Evolutionary conservation across 106 monocot species (phyloP).

Genomic region (Xerophyta viscosa): DNA sequence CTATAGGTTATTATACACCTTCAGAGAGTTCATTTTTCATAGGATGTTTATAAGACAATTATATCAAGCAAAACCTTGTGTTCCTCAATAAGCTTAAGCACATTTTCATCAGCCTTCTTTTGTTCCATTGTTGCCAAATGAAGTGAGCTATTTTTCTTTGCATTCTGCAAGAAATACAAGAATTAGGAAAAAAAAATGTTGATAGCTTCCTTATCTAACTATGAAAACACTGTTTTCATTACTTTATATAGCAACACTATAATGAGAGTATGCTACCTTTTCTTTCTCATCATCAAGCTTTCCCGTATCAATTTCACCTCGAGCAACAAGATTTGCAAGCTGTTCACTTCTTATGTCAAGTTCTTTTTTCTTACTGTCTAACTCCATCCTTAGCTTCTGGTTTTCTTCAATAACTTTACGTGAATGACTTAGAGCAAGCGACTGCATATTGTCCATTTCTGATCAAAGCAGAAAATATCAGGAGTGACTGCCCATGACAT

Average conservation of each 20-base stretch:
- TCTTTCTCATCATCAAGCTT: constrained; percentile 44
- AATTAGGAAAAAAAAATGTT: no score
- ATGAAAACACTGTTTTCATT: background rate
- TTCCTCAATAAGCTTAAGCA: constrained; percentile 52
- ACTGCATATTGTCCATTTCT: constrained; percentile 67
- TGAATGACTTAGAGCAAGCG: constrained; percentile 39
- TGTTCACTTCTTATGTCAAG: constrained; percentile 32
- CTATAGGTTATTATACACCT: no score
- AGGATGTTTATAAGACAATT: no score
- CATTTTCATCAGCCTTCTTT: constrained; percentile 50
- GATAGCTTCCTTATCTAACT: no score
- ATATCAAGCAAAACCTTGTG: constrained; percentile 89
- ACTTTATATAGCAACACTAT: background rate
- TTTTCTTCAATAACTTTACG: constrained; percentile 43
- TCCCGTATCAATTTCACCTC: constrained; percentile 34
- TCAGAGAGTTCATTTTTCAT: no score
- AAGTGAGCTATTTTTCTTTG: constrained; percentile 44
- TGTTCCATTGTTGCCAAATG: constrained; percentile 51
- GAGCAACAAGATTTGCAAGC: constrained; percentile 30
- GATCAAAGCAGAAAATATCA: constrained; percentile 10
- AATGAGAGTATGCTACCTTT: constrained; percentile 26
- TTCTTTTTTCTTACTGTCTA: constrained; percentile 45
- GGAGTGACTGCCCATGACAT: no score
- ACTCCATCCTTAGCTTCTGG: constrained; percentile 26
- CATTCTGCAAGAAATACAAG: constrained; percentile 32